phyloP scores from a whole-genome alignment of 116 monocot genomes.

The Zostera marina region DNA sequence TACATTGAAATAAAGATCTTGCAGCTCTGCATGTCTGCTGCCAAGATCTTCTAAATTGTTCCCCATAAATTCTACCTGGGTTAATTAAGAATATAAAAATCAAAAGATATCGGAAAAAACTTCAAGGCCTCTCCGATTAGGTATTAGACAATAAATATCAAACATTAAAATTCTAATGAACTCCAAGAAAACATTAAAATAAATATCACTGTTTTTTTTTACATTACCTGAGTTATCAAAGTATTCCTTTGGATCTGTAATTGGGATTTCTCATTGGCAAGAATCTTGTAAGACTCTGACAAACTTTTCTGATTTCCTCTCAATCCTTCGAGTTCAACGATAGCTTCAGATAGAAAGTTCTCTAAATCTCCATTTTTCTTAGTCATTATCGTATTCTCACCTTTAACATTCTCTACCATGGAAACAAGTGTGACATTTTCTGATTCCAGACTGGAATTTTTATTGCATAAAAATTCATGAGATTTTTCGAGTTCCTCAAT shows the following conservation, averaged over 20 bases:
- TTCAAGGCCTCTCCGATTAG: not conserved
- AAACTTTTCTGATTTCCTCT: conserved; percentile 33
- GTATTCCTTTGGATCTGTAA: conserved; percentile 36
- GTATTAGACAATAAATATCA: too few relatives aligned
- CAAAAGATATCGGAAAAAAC: not conserved
- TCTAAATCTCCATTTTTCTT: conserved; percentile 37
- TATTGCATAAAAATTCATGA: conserved; percentile 8
- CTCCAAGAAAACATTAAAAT: not conserved
- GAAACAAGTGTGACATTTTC: conserved; percentile 22
- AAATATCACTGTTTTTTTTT: not conserved
- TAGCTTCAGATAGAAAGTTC: conserved; percentile 35
- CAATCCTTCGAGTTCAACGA: conserved; percentile 42
- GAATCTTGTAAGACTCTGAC: conserved; percentile 33
- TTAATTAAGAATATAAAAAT: not conserved
- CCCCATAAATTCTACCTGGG: conserved; percentile 42
- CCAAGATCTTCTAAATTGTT: conserved; percentile 26
- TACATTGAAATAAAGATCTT: conserved; percentile 26
- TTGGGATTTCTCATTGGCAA: conserved; percentile 30
- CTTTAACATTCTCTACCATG: conserved; percentile 21
- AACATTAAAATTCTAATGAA: too few relatives aligned
- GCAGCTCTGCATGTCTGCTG: conserved; percentile 31
- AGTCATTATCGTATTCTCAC: conserved; percentile 29
- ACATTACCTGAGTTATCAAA: conserved; percentile 48
- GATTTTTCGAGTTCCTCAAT: conserved; percentile 21
- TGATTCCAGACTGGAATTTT: conserved; percentile 15